A percentile compares a stretch with the other conserved stretches of the same genome.
These are phyloP conservation scores for Penicillium janthinellum DNA, from an alignment of 2,329 filamentous ascomycete genomes.

Conservation along the genomic window DNA sequence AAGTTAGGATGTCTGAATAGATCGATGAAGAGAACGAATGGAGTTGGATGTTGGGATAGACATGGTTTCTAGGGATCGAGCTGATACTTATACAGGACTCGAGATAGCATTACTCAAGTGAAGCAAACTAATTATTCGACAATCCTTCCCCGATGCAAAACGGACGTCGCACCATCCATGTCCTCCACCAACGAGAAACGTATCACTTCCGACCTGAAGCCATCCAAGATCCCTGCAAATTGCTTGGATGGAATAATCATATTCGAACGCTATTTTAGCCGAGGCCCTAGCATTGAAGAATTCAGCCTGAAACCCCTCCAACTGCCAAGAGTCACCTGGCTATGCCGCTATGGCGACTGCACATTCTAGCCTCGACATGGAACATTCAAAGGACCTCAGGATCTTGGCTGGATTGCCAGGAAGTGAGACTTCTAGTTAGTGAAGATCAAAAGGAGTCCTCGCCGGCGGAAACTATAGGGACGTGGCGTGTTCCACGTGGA, in stretches of 20 bases:
- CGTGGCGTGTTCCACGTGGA: neutral
- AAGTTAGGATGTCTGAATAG: neutral
- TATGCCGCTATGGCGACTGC: no score
- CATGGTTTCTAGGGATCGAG: neutral
- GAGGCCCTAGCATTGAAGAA: neutral
- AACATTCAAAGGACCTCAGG: neutral
- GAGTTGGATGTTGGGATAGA: neutral
- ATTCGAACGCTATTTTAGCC: neutral
- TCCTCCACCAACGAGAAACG: neutral
- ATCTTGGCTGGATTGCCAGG: neutral
- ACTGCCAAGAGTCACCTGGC: neutral
- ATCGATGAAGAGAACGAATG: neutral
- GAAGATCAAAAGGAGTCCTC: neutral
- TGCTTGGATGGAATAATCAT: neutral
- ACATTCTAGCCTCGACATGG: neutral
- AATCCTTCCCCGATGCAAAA: conserved; percentile 2
- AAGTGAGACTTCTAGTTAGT: neutral
- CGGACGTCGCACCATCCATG: conserved; percentile 2
- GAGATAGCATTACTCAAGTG: neutral
- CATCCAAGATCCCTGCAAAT: neutral
- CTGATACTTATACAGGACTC: neutral
- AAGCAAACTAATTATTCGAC: neutral
- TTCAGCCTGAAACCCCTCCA: neutral
- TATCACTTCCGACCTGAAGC: neutral
- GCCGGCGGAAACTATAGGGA: neutral